Base-by-base conservation (phyloP, 1,284 basidiomycete species). In the Ustilago tritici region DNA sequence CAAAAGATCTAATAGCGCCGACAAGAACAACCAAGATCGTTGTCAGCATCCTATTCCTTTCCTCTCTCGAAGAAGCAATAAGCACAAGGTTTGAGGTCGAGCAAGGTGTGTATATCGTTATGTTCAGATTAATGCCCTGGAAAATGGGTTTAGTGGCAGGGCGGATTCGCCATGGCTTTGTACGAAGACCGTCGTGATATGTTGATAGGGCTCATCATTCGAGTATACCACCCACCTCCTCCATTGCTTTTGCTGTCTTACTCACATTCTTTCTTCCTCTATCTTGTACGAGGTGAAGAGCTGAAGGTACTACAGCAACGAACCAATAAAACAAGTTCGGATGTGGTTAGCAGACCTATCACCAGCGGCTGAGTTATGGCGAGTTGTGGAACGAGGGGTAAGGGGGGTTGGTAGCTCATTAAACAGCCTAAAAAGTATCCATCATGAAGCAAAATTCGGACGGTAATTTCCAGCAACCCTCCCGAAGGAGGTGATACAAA, bases 151-250 rank as follows among this genome's bases (percentile, higher is more conserved):
- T 81, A 78, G 77, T 78, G 71, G 75, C 79, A 73, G 81, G 81
- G 81, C 81, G 65, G 67, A 79, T 79, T 82, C 81, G 81, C 66
- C 81, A 82, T 65, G 58, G 41, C 17, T 66, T 56, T 70, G 74
- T 82, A 82, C 76, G 81, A 76, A 82, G 81, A 82, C 81, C 81
- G 81, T 82, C 81, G 81, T 82, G 81, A 81, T 78, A 38, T 69
- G 36, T 50, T 74, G 65, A 56, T 50, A 67, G 74, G 60, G 59
- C 68, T 82, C 81, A 79, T 77, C 71, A 70, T 73, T 46, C 41
- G 2, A 70, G 23, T 74, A 32, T 7, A 40, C 23, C 36, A 34
- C 14, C 23, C 15, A 14, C 49, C 46, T 4, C 56, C 61, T 10
- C 31, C 31, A 19, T 38, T 32, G 8, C 43, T 32, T 34, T 50